phyloP scores from a whole-genome alignment of 352 stramenopile species.

The Blastocystis sp. region DNA sequence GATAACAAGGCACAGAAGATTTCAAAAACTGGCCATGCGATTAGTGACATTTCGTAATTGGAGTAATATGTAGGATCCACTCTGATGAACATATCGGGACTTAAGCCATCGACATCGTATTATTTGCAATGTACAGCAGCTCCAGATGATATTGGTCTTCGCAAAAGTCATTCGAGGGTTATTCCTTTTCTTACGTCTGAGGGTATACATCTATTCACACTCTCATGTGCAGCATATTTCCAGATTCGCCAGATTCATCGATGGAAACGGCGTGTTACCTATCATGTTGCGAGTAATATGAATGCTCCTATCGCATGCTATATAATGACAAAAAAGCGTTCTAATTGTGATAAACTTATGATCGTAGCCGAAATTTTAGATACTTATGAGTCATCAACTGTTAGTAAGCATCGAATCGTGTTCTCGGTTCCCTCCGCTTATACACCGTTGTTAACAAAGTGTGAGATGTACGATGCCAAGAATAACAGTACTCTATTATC shows the following conservation, averaged over 20 bases:
- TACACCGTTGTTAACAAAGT: slow-evolving; percentile 7
- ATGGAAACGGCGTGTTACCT: not conserved
- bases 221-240: not conserved
- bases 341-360: not conserved
- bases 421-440: not conserved
- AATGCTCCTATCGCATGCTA: slow-evolving; percentile 27
- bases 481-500: not conserved
- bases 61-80: no score
- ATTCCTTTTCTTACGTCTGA: no score
- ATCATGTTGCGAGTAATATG: slow-evolving; percentile 11
- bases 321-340: slow-evolving; percentile 29
- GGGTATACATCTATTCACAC: no score
- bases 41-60: no score
- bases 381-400: not conserved
- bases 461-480: slow-evolving; percentile 15
- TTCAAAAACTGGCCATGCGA: no score
- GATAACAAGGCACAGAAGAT: no score
- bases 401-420: not conserved
- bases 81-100: no score
- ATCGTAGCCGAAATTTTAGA: slow-evolving; percentile 3
- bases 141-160: no score
- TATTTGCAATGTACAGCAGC: no score
- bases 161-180: no score
- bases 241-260: slow-evolving; percentile 12
- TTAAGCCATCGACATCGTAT: no score